These are phyloP conservation scores for Microstegium vimineum DNA, from an alignment of 176 grass and related monocot genomes.

Conservation along the genomic window DNA sequence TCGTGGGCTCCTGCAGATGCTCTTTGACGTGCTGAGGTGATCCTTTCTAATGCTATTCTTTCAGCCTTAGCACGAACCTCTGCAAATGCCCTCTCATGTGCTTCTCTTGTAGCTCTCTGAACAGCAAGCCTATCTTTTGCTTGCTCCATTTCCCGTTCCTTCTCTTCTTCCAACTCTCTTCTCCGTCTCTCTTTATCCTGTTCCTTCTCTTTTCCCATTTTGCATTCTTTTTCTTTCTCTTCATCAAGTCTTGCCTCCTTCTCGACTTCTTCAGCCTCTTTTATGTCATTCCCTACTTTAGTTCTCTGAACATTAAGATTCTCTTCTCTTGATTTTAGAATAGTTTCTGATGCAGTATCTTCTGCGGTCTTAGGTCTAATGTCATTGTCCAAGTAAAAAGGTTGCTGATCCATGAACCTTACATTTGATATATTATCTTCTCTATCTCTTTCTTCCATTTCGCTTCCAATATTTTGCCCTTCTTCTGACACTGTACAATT, in stretches of 20 bases:
- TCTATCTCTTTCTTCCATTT: constrained; percentile 30
- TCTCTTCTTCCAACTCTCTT: constrained; percentile 62
- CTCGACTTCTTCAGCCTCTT: constrained; percentile 31
- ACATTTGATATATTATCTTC: background rate
- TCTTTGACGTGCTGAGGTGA: constrained; percentile 72
- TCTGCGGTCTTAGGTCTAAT: constrained; percentile 4
- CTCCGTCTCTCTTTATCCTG: constrained; percentile 43
- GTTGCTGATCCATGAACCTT: constrained; percentile 26
- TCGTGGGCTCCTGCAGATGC: constrained; percentile 56
- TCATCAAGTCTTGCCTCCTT: constrained; percentile 31
- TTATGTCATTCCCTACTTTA: constrained; percentile 38
- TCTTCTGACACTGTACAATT: constrained; percentile 25
- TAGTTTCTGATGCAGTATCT: constrained; percentile 24
- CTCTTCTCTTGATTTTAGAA: constrained; percentile 36
- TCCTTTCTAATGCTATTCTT: constrained; percentile 68
- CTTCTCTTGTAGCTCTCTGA: constrained; percentile 80
- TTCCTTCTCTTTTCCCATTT: constrained; percentile 47
- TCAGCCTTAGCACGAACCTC: constrained; percentile 68
- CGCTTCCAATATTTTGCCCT: background rate
- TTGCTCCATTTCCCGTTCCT: constrained; percentile 72
- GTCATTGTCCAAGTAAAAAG: background rate
- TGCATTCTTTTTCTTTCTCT: constrained; percentile 50
- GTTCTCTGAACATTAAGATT: constrained; percentile 25
- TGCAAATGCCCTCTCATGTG: constrained; percentile 64
- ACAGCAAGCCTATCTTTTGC: constrained; percentile 88